Percentiles rank a stretch among this genome's conserved stretches.
Conservation (phyloP, 2,329 filamentous ascomycete genomes). For the Dactylellina parvicollis region DNA sequence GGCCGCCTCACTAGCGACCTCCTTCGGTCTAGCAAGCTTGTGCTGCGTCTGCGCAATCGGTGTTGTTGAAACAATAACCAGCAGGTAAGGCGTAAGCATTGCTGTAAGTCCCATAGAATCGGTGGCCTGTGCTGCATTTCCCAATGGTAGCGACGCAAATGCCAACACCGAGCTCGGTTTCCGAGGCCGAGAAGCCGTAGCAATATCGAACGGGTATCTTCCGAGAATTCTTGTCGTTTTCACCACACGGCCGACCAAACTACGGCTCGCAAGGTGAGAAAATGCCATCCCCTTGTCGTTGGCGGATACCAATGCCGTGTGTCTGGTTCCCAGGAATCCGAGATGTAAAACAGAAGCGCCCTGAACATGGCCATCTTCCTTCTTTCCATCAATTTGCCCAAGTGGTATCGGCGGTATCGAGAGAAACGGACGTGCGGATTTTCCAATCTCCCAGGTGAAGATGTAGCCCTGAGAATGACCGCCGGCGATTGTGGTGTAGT, state of each 20-base stretch:
- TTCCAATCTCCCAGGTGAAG: constrained; percentile 93
- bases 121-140: constrained; percentile 90
- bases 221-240: constrained; percentile 91
- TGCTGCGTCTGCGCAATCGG: constrained; percentile 96
- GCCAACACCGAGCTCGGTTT: constrained; percentile 96
- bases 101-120: constrained; percentile 91
- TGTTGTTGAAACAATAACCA: constrained; percentile 97
- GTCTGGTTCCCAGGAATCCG: constrained; percentile 92
- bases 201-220: constrained; percentile 79
- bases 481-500: constrained; percentile 88
- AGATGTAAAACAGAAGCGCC: constrained; percentile 84
- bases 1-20: constrained; percentile 86
- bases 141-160: constrained; percentile 87
- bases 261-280: constrained; percentile 91
- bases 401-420: constrained; percentile 80
- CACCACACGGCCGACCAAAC: constrained; percentile 83
- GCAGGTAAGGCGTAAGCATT: constrained; percentile 91
- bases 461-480: constrained; percentile 91
- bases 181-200: constrained; percentile 72
- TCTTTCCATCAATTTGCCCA: constrained; percentile 72
- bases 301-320: constrained; percentile 93
- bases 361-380: constrained; percentile 82
- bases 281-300: constrained; percentile 98
- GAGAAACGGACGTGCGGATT: constrained; percentile 85
- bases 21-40: constrained; percentile 89